A percentile compares a stretch with the other conserved stretches of the same genome.
Evolutionary conservation across 345 rosid species (phyloP).

Genomic region (Citrus sp.): DNA sequence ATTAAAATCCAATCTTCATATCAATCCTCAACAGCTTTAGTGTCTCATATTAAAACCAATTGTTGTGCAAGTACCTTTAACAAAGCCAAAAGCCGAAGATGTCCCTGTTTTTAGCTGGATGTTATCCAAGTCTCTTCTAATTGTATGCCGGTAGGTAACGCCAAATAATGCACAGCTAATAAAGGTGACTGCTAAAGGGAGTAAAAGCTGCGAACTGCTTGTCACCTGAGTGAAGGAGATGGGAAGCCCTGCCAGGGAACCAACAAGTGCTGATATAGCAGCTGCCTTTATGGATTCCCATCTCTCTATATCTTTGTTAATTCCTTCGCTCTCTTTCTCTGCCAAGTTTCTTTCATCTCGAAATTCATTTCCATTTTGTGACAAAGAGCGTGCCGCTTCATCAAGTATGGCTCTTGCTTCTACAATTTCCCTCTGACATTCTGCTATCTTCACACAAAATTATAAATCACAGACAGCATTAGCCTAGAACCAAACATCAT

Average conservation of each 20-base stretch:
- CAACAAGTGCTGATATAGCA: slow-evolving; percentile 64
- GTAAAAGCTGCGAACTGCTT: slow-evolving; percentile 45
- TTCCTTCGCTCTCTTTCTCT: slow-evolving; percentile 14
- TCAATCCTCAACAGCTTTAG: background rate
- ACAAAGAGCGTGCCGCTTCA: slow-evolving; percentile 64
- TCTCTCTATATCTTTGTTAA: slow-evolving; percentile 62
- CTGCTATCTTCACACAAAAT: slow-evolving; percentile 56
- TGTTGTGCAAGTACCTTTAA: slow-evolving; percentile 45
- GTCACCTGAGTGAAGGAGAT: slow-evolving; percentile 56
- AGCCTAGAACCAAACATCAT: background rate
- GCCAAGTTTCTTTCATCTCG: background rate
- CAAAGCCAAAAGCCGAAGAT: slow-evolving; percentile 71
- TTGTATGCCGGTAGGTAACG: slow-evolving; percentile 71
- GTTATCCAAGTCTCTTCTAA: slow-evolving; percentile 75
- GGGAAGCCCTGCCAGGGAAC: slow-evolving; percentile 66
- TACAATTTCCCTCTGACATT: slow-evolving; percentile 65
- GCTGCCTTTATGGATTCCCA: slow-evolving; percentile 78
- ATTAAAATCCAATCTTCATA: background rate
- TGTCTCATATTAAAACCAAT: background rate
- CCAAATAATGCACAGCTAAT: slow-evolving; percentile 91
- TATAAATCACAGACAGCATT: background rate
- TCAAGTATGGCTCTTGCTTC: slow-evolving; percentile 76
- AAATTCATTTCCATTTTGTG: slow-evolving; percentile 14
- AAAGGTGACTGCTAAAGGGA: slow-evolving; percentile 52
- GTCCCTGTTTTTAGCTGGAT: slow-evolving; percentile 74